Base-by-base conservation (phyloP, 2,329 filamentous ascomycete species). In the Neofusicoccum sp. region DNA sequence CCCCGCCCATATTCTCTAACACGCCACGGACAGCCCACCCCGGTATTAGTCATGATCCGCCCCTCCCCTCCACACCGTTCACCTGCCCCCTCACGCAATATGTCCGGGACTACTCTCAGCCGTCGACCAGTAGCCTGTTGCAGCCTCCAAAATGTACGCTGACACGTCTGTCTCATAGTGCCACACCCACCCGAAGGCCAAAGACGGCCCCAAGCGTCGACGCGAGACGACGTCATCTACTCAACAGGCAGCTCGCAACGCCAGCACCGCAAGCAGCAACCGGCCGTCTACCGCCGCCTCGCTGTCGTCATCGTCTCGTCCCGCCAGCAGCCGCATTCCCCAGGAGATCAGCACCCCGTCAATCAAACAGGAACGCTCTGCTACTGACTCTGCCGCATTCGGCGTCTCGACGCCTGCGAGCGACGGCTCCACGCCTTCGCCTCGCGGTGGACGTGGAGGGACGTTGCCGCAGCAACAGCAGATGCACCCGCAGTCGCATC, bases 131-230 rank as follows among this genome's bases (percentile, higher is more conserved):
- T 54, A 37, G 36, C 29, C 9, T 28, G 16, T 39, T 44, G 7
- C 14, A 33, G 37, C 14, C 37, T 43, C n/a, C 37, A 37, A 62
- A 41, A 41, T 48, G n/a, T 54, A 7, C 36, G 5, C 41, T 64
- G 16, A 56, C 16, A 36, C 29, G 41, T 45, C 22, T 31, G 22
- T 49, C 28, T 58, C 22, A 22, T 61, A 78, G 76, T 79, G 76
- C 66, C 77, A 79, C 68, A 77, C 76, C 2, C 77, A 78, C 62
- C 75, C 77, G 8, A 78, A 78, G 69, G 76, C 78, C 60, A 78
- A 78, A 69, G 77, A 79, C 63, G 76, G 75, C 8, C 76, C 76
- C 36, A 79, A 78, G 64, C 69, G 76, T 61, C 77, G 77, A 49
- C 75, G 76, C 66, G 76, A 78, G 71, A 77, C 76, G 7, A 43